Percentiles rank a stretch among this genome's conserved stretches.
These are phyloP conservation scores for Wickerhamomyces sp. DNA, from an alignment of 1,139 yeast genomes.

Conservation along the genomic window DNA sequence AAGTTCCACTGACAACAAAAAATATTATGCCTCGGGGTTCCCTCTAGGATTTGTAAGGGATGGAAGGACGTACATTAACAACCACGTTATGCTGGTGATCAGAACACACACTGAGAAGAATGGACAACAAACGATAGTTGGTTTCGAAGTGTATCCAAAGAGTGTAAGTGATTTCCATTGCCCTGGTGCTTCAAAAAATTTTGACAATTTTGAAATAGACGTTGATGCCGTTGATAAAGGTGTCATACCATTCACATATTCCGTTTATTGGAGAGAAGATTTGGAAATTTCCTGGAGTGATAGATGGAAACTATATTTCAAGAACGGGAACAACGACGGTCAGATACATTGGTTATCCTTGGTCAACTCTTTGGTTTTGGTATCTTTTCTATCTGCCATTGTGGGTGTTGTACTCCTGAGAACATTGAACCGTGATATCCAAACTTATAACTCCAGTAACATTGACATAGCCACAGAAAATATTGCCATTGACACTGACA, in stretches of 20 bases:
- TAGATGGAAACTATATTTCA: conserved; percentile 73
- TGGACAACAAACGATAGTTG: conserved; percentile 63
- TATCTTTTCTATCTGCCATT: conserved; percentile 50
- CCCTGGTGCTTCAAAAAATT: conserved; percentile 63
- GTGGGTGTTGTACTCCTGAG: conserved; percentile 60
- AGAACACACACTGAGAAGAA: conserved; percentile 59
- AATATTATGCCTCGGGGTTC: conserved; percentile 84
- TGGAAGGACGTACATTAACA: conserved; percentile 58
- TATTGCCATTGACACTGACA: conserved; percentile 20
- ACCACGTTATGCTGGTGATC: conserved; percentile 77
- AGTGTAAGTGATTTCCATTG: conserved; percentile 65
- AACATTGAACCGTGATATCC: conserved; percentile 41
- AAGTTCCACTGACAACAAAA: conserved; percentile 50
- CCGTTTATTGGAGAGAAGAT: conserved; percentile 90
- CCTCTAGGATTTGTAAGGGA: conserved; percentile 69
- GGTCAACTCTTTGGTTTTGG: conserved; percentile 58
- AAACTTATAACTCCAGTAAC: conserved; percentile 29
- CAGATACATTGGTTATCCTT: conserved; percentile 70
- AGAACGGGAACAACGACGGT: conserved; percentile 43
- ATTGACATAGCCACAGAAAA: conserved; percentile 26
- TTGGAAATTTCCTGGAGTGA: conserved; percentile 57
- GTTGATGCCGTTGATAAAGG: conserved; percentile 30
- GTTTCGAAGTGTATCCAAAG: conserved; percentile 86
- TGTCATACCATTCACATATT: conserved; percentile 70
- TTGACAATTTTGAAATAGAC: conserved; percentile 46